phyloP scores from a whole-genome alignment of 805 yeast species.

The Torulaspora delbrueckii region DNA sequence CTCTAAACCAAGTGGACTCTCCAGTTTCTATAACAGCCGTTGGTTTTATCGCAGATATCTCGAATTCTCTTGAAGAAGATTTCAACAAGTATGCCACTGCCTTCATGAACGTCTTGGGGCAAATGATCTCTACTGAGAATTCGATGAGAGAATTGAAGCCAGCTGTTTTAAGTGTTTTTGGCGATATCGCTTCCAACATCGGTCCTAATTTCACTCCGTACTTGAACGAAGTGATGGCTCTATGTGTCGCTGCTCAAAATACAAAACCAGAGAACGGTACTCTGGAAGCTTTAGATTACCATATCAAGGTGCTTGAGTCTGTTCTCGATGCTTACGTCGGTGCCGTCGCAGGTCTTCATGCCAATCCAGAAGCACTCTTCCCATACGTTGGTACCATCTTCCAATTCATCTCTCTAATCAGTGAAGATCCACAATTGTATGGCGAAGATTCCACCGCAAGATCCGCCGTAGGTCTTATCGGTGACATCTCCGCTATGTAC shows the following conservation, averaged over 20 bases:
- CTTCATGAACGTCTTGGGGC: slow-evolving; percentile 78
- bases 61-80: slow-evolving; percentile 75
- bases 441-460: slow-evolving; percentile 69
- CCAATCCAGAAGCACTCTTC: slow-evolving; percentile 56
- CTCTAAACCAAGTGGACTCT: slow-evolving; percentile 75
- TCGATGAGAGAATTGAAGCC: slow-evolving; percentile 83
- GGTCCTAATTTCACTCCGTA: slow-evolving; percentile 75
- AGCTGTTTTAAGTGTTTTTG: slow-evolving; percentile 84
- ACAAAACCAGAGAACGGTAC: slow-evolving; percentile 62
- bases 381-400: slow-evolving; percentile 68
- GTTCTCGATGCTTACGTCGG: slow-evolving; percentile 97
- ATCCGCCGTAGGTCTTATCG: slow-evolving; percentile 83
- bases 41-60: slow-evolving; percentile 90
- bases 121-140: slow-evolving; percentile 57
- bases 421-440: slow-evolving; percentile 55
- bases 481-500: slow-evolving; percentile 87
- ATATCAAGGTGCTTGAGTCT: slow-evolving; percentile 68
- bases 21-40: slow-evolving; percentile 86
- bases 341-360: slow-evolving; percentile 82
- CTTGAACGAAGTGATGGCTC: slow-evolving; percentile 70
- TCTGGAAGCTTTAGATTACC: slow-evolving; percentile 72
- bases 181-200: slow-evolving; percentile 88
- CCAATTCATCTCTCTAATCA: slow-evolving; percentile 57
- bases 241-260: slow-evolving; percentile 63
- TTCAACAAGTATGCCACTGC: slow-evolving; percentile 72